phyloP scores from a whole-genome alignment of 2,329 filamentous ascomycete genomes.

The Piedraia hortae region DNA sequence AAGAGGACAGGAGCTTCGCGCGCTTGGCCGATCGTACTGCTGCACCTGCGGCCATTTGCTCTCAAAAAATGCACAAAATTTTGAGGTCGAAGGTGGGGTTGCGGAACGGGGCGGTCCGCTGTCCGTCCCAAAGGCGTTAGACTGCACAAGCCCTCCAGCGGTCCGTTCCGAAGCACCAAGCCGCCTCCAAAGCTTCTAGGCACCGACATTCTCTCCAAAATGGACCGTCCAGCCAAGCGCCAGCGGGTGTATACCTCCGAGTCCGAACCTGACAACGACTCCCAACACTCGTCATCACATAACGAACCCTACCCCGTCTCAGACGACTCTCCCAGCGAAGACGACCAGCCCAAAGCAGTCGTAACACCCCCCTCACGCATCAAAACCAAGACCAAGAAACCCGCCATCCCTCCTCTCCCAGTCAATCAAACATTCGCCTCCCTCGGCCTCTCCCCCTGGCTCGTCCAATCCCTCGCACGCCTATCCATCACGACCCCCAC shows the following conservation, averaged over 20 bases:
- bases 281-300: too few species aligned
- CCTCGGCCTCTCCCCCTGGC: conserved; percentile 29
- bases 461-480: conserved; percentile 47
- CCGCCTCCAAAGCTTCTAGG: too few species aligned
- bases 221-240: too few species aligned
- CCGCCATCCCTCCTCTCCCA: conserved; percentile 4
- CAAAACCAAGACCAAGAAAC: conserved; percentile 2
- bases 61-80: too few species aligned
- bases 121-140: not conserved
- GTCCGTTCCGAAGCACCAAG: too few species aligned
- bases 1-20: conserved; percentile 9
- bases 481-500: conserved; percentile 75
- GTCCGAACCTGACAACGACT: too few species aligned
- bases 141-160: not conserved
- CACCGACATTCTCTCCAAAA: too few species aligned
- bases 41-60: too few species aligned
- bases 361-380: conserved; percentile 4
- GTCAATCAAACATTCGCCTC: conserved; percentile 9
- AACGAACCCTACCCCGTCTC: conserved; percentile 1
- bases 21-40: conserved; percentile 9
- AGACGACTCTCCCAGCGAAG: too few species aligned
- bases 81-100: not conserved
- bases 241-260: too few species aligned
- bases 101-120: not conserved
- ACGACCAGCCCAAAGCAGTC: conserved; percentile 1